These are phyloP conservation scores for Candida sp. DNA, from an alignment of 1,139 yeast genomes.

Conservation along the genomic window DNA sequence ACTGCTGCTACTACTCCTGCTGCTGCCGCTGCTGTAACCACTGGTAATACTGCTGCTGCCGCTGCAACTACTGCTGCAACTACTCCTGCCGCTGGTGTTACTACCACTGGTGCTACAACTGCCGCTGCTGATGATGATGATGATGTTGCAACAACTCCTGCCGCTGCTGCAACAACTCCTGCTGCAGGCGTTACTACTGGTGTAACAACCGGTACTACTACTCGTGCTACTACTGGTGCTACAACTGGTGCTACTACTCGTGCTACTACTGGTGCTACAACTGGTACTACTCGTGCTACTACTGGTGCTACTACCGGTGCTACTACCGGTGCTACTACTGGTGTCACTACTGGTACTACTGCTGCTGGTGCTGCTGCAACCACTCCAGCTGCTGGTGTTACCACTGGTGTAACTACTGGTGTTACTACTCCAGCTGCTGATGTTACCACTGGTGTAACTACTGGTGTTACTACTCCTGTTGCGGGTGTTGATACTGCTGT, in stretches of 20 bases:
- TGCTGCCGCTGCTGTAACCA: constrained; percentile 8
- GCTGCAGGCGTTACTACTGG: constrained; percentile 9
- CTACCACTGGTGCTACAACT: constrained; percentile 4
- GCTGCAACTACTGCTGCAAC: constrained; percentile 7
- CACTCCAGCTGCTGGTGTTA: constrained; percentile 6
- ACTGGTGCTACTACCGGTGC: constrained; percentile 10
- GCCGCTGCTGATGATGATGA: constrained; percentile 6
- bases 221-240: constrained; percentile 9
- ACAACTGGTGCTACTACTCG: constrained; percentile 10
- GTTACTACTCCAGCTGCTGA: constrained; percentile 7
- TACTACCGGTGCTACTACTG: constrained; percentile 7
- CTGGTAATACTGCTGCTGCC: constrained; percentile 8
- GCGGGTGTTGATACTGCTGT: constrained; percentile 6
- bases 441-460: constrained; percentile 4
- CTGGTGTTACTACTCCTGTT: constrained; percentile 4
- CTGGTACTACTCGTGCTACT: constrained; percentile 10
- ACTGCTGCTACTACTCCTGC: constrained; percentile 10
- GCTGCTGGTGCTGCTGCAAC: constrained; percentile 7
- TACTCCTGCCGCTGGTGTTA: constrained; percentile 5
- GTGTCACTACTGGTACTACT: constrained; percentile 6
- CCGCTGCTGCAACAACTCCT: constrained; percentile 9
- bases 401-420: constrained; percentile 5
- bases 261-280: constrained; percentile 9
- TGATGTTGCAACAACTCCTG: constrained; percentile 8
- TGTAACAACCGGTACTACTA: constrained; percentile 8